Evolutionary conservation across 2,329 filamentous ascomycete genomes (phyloP), one percentile per base, ranked within the genome.

Genomic region (Phialophora macrospora): DNA sequence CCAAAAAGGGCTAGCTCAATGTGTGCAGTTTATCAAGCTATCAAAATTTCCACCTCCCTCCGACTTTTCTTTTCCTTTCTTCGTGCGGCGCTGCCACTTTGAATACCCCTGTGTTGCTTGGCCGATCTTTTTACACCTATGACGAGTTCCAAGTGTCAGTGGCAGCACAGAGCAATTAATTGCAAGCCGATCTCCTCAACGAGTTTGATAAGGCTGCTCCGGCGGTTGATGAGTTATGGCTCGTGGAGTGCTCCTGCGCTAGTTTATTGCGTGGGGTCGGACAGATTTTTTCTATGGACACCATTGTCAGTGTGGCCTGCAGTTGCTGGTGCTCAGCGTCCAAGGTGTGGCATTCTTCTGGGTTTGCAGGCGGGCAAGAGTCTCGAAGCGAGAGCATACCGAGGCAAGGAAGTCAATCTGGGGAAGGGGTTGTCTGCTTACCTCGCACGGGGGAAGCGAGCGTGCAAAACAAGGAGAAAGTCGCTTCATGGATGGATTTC

Each of bases 21-120:
- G 30, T 17, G 22, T 24, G 30, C 22, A 17, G 44, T 44, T 51
- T 22, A 28, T n/a, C n/a, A 30, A 48, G 41, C 46, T 24, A 55
- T 64, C 54, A 64, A 55, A 46, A 63, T 70, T 63, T 63, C 34
- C 30, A 49, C 60, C 55, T 55, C 48, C 24, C 60, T 61, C 34
- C 2, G 26, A 24, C 55, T 57, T 32, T 63, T 65, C 71, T 78
- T 76, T 78, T 78, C 81, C 80, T 83, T 81, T 81, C 84, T 85
- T 87, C 84, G 89, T 93, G 90, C 90, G 90, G 90, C 89, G 88
- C 87, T 87, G 88, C 87, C 84, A 88, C 85, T 80, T 80, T 84
- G 59, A 68, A 82, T 82, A 86, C 86, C 85, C 87, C 89, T 89
- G 87, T 91, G 89, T 93, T 93, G 89, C 90, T 90, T 88, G 85